These are phyloP conservation scores for Stephanocyclus meneghinianus DNA, from an alignment of 352 stramenopile species.

Conservation along the genomic window DNA sequence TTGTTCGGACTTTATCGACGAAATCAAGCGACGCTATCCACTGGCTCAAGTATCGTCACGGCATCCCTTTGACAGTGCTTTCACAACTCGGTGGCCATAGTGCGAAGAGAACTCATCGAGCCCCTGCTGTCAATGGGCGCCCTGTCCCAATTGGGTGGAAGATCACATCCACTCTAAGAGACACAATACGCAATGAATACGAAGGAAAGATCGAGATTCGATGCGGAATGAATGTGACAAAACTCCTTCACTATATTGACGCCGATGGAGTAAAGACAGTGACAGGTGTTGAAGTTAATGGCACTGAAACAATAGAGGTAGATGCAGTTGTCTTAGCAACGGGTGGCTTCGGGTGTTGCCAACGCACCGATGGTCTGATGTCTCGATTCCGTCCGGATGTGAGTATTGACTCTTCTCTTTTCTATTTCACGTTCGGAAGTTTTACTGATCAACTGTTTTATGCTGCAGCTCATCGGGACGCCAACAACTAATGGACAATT, in stretches of 20 bases:
- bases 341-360: slow-evolving; percentile 56
- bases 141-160: slow-evolving; percentile 83
- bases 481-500: slow-evolving; percentile 55
- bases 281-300: slow-evolving; percentile 37
- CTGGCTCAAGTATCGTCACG: slow-evolving; percentile 52
- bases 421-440: background rate
- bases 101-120: slow-evolving; percentile 53
- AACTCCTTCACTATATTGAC: slow-evolving; percentile 35
- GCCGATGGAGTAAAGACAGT: slow-evolving; percentile 43
- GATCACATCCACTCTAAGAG: slow-evolving; percentile 81
- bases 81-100: slow-evolving; percentile 63
- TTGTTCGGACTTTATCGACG: slow-evolving; percentile 53
- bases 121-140: slow-evolving; percentile 32
- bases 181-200: slow-evolving; percentile 56
- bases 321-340: slow-evolving; percentile 57
- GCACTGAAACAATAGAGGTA: slow-evolving; percentile 21
- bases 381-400: slow-evolving; percentile 48
- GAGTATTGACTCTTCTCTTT: slow-evolving; percentile 2
- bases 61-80: slow-evolving; percentile 43
- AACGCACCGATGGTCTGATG: slow-evolving; percentile 35
- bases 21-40: slow-evolving; percentile 43
- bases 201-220: slow-evolving; percentile 40
- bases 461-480: slow-evolving; percentile 30
- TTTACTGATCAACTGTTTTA: background rate
- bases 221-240: slow-evolving; percentile 30